A percentile compares a stretch with the other conserved stretches of the same genome.
Evolutionary conservation across 2,329 filamentous ascomycete species (phyloP).

Genomic region (Xylaria sp.): DNA sequence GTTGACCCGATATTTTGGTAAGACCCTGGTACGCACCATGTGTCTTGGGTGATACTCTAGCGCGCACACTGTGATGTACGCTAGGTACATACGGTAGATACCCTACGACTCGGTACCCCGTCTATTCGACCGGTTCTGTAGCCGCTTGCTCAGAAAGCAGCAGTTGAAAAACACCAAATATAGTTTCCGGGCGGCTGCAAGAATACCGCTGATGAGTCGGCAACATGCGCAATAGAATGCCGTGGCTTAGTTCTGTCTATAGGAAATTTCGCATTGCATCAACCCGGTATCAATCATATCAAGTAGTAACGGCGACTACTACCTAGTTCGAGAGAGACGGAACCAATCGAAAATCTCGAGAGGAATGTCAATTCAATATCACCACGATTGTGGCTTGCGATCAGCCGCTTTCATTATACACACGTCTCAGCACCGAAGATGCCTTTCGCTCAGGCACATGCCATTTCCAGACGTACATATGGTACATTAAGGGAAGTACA

Average conservation of each 20-base stretch:
- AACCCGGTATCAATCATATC: background rate
- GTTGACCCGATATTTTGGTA: conserved; percentile 36
- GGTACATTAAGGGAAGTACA: too few species aligned
- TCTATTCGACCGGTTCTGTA: background rate
- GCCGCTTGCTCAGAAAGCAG: background rate
- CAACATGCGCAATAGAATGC: background rate
- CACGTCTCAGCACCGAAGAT: background rate
- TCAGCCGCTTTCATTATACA: conserved; percentile 7
- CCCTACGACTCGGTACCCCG: background rate
- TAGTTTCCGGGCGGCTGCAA: background rate
- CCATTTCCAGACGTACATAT: background rate
- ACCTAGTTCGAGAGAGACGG: background rate
- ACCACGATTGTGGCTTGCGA: conserved; percentile 14
- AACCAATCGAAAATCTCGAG: conserved; percentile 6
- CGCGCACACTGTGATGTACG: background rate
- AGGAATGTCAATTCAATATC: conserved; percentile 12
- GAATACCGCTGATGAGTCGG: background rate
- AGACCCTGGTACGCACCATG: conserved; percentile 15
- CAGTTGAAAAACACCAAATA: background rate
- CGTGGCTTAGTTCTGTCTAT: background rate
- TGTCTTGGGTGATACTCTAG: background rate
- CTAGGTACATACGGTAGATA: too few species aligned
- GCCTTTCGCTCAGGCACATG: background rate
- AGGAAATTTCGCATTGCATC: background rate
- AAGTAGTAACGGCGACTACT: too few species aligned